Evolutionary conservation across 768 basidiomycete genomes (phyloP), one percentile per base, ranked within the genome.

Genomic region (Tubosaeta sp.): DNA sequence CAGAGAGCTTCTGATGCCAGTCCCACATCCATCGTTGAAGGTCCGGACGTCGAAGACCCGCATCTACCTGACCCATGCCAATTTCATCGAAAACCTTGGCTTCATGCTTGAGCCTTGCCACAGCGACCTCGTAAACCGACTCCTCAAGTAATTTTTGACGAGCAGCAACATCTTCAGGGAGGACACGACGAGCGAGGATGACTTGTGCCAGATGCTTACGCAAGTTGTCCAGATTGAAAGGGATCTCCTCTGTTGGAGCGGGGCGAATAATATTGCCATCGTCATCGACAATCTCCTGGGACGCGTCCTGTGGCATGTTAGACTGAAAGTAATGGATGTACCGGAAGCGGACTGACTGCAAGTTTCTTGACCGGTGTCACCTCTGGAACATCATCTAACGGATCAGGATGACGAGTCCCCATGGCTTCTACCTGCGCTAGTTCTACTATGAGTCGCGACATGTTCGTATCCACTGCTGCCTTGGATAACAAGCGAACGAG

Each of bases 111-210:
- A 89, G 73, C 10, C 88, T 82, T 59, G 84, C 80, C 3, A 82
- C 75, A 0, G 92, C 91, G 33, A 90, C 84, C 25, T 92, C 89
- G 66, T 91, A 91, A 5, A 88, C 90, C 3, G 90, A 89, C 41
- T 86, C 81, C 68, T 95, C 93, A 5, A 95, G 79, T 7, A 91
- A 74, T 56, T 84, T 84, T 66, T 95, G 92, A 2, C 92, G 87
- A 1, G 82, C 74, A 14, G 79, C 71, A n/a, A 84, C 66, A 58
- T 92, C 87, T 51, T 84, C 80, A 1, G 82, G 75, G 41, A 88
- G 75, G 6, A 87, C 74, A 3, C 78, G 76, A 33, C 84, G 81
- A 2, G 85, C 82, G 48, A 86, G 75, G 7, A 75, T 69, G n/a
- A 87, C 76, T 53, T 82, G 71, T 3, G 79, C 72, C 17, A 95